Evolutionary conservation across 2,329 filamentous ascomycete genomes (phyloP).

Genomic region (Stagonosporopsis rhizophila): DNA sequence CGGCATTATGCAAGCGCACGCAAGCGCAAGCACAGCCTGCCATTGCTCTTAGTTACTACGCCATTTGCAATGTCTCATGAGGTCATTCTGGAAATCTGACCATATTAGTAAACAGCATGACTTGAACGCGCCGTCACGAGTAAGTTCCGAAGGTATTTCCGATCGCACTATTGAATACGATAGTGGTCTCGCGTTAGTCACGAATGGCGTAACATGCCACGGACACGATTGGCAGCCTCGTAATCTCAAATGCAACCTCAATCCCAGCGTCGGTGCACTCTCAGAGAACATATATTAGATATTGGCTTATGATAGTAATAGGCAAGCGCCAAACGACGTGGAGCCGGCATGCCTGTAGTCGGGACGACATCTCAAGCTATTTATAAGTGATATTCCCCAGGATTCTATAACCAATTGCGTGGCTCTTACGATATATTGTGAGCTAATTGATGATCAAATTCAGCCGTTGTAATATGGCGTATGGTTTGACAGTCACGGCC

Average conservation of each 20-base stretch:
- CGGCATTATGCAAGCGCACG: neutral
- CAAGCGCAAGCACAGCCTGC: neutral
- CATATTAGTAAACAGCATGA: neutral
- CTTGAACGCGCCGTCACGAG: neutral
- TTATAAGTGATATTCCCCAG: neutral
- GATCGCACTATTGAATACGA: conserved; percentile 11
- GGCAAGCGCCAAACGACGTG: neutral
- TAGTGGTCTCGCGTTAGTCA: neutral
- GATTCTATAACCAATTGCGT: neutral
- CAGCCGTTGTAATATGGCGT: neutral
- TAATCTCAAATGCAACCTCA: neutral
- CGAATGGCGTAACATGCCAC: neutral
- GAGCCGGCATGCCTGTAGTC: neutral
- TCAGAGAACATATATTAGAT: neutral
- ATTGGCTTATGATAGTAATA: neutral
- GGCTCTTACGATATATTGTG: neutral
- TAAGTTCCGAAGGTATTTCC: neutral
- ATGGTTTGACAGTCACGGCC: neutral
- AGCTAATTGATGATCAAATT: neutral
- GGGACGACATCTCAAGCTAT: neutral
- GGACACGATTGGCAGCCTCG: neutral
- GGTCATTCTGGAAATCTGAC: neutral
- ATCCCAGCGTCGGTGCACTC: neutral
- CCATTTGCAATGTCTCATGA: neutral
- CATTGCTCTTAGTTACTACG: neutral